Base-by-base conservation (phyloP, 1,139 yeast species). In the Taphrina confusa region DNA sequence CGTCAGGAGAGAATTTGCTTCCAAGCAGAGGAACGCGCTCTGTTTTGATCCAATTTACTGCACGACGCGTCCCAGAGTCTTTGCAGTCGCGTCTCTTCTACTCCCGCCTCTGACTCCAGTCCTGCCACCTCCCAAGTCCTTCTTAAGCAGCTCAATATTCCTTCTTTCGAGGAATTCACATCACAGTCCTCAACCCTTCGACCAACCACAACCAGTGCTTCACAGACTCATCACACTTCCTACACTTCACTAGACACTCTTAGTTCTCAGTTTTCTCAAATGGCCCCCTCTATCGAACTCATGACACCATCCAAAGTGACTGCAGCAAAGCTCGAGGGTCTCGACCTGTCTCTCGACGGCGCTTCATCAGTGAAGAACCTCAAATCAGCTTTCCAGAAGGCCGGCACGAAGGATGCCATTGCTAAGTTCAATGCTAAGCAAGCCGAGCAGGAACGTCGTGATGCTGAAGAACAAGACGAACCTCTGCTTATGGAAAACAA, bases 401-500 rank as follows among this genome's bases (percentile, higher is more conserved):
- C 58, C 11, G 58, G 58, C 31, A 22, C 51, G 11, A 33, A 42
- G 44, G 58, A 54, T 23, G 36, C 58, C 27, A 37, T 54, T 16
- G 58, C 58, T 39, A 54, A 54, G 51, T 54, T 33, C 51, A 42
- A 54, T 27, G 58, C 58, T 8, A 44, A 54, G 50, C 58, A 44
- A 23, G 51, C 30, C 3, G 51, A 54, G 34, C 44, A 54, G n/a
- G 58, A 54, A 36, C 31, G 51, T 8, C 44, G 49, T 8, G 40
- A 42, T 40, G 50, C 47, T 9, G 58, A 45, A 6, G 42, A 28
- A 22, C 58, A 54, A 31, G 58, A 54, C 18, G 99, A 92, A 79
- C 97, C 97, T 2, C 76, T 92, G 70, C 81, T 92, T 70, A 74
- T 75, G 64, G 97, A 92, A 76, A 92, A 94, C 81, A 83, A 82